Evolutionary conservation across 345 rosid genomes (phyloP), one percentile per base, ranked within the genome.

Genomic region (Populus davidiana): DNA sequence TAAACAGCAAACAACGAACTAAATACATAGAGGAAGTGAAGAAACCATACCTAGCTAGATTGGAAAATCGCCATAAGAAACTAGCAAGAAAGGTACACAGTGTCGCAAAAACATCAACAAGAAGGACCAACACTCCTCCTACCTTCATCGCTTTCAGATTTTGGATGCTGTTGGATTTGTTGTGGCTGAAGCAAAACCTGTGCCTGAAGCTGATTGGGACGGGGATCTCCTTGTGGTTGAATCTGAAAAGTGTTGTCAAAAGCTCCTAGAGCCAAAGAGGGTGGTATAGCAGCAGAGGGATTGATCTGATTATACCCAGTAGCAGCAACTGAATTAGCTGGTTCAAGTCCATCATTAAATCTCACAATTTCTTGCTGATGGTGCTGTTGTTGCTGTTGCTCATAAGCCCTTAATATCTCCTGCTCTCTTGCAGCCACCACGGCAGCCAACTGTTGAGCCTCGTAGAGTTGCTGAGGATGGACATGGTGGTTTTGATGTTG

Each of bases 401-500:
- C 91, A 68, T 80, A 87, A 71, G 76, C 83, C 69, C 94, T 86
- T 59, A 85, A 80, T 89, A 93, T 85, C 74, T 91, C 91, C 9
- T 86, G 91, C 83, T 91, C 93, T 67, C 91, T 85, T 2, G 87
- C 91, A 12, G 85, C 91, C 36, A 86, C 80, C 6, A 82, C 88
- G 27, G 92, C 92, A 31, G 91, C 89, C 80, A 86, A 69, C 44
- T 87, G 89, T 64, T 91, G 94, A n/a, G 90, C 86, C 41, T 89
- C 91, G 29, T 87, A 90, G 11, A 87, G 81, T 69, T 88, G 91
- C 39, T 87, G 92, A 56, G 81, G 87, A 21, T 84, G 88, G 21
- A 76, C 89, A 10, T 75, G 59, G 1, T 67, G 88, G 18, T 84
- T 86, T 4, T 63, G 84, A 29, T n/a, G 86, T 8, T 72, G 78